These are phyloP conservation scores for Plasmodium inui DNA, from an alignment of 169 alveolate genomes.

Conservation along the genomic window DNA sequence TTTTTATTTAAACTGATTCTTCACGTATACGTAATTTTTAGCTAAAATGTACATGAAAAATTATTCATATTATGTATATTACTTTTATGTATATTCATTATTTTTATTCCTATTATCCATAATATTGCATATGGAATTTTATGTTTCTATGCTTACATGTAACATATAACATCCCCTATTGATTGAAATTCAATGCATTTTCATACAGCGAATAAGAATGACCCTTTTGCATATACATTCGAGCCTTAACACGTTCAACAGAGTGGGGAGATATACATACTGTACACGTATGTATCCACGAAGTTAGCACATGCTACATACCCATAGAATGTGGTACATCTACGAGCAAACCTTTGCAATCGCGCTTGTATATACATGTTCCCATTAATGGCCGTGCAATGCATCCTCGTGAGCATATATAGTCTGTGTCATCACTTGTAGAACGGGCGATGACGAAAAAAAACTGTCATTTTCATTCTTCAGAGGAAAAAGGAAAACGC, in stretches of 20 bases:
- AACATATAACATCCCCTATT: not conserved
- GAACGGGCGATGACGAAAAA: conserved; percentile 43
- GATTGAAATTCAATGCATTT: not conserved
- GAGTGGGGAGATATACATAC: not conserved
- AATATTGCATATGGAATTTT: not conserved
- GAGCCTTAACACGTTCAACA: not conserved
- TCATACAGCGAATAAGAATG: not conserved
- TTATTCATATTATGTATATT: not conserved
- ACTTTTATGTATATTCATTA: not conserved
- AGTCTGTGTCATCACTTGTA: conserved; percentile 13
- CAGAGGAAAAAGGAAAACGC: conserved; percentile 28
- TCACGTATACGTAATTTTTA: not conserved
- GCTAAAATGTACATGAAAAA: not conserved
- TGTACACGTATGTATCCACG: not conserved
- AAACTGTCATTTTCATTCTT: conserved; percentile 10
- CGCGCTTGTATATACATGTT: conserved; percentile 5
- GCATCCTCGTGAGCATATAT: not conserved
- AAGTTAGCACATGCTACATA: not conserved
- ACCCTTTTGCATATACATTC: not conserved
- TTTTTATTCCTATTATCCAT: not conserved
- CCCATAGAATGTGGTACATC: not conserved
- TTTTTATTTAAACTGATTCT: not conserved
- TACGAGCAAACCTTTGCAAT: not conserved
- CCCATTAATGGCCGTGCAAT: not conserved
- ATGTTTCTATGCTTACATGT: not conserved